Base-by-base conservation (phyloP, 148 eudicot species). In the Fagopyrum homotropicum region DNA sequence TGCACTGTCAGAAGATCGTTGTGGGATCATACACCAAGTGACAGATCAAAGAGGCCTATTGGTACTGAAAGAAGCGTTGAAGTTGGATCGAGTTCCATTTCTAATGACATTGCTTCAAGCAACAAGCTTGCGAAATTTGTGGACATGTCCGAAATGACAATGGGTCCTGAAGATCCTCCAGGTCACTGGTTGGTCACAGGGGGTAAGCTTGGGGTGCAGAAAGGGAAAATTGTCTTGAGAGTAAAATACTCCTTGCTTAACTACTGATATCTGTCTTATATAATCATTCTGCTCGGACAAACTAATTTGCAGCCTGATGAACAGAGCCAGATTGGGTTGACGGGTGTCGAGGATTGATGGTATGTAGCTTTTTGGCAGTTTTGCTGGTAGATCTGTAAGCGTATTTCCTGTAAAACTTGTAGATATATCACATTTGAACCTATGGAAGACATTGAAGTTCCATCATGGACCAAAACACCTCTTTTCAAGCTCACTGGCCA, bases 171-270 rank as follows among this genome's bases (percentile, higher is more conserved):
- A 80, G 89, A 93, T 82, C 80, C 80, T 6, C 98, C 98, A 0
- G 98, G 98, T 51, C 98, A 93, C 70, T 93, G 98, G 98, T 60
- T 91, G 78, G 97, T 93, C 55, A 93, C 97, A 0, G 98, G 98
- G 3, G 98, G 92, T 72, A 93, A 93, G 74, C 89, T 93, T 22
- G 97, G 97, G 12, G 92, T 93, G 22, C 93, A 93, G 80, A 93
- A 90, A 75, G 98, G 93, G 79, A 93, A 82, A 81, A 89, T 93
- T 63, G 89, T 86, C 3, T 75, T 93, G 85, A 88, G 97, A 82
- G 81, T 93, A 76, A 93, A 93, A 79, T 91, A 91, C 75, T 93
- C 98, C 15, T 81, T 93, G 87, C 86, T 93, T 19, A 93, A 91
- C 77, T 93, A 91, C 81, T 91, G 82, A 87, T 77, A 64, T 17